Evolutionary conservation across 192 early-diverging fungal species (phyloP), one percentile per base, ranked within the genome.

Genomic region (Chytriomyces sp.): DNA sequence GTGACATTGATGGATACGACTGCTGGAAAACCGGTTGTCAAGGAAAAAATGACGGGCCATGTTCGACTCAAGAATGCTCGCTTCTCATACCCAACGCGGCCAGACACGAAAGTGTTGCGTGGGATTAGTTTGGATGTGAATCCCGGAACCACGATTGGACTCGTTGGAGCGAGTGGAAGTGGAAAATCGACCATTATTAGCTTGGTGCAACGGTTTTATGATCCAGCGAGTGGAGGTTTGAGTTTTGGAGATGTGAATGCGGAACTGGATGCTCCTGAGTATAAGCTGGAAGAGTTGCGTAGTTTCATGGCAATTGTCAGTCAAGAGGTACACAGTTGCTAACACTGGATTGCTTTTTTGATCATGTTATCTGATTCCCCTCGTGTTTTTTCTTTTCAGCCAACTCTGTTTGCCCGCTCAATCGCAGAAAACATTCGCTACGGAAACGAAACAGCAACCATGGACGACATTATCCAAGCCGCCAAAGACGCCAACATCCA

Each of bases 381-480:
- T 64, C 1, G 1, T 23, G 3, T 23, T 28, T 26, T 2, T 1
- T 16, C 16, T 23, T 1, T 16, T 3, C n/a, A 71, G 84, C 96
- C 96, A 6, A 88, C 92, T 45, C 78, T 98, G 61, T 96, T 97
- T 77, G 92, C 94, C 80, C 85, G 94, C 79, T 86, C 91, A 23
- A 92, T 98, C 69, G 86, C 84, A 18, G 94, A 97, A 18, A 98
- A 98, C 87, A 95, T 98, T 64, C 83, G 82, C 6, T 96, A 93
- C 77, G 60, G 76, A 76, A 73, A 73, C 26, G 72, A 73, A 45
- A 64, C 68, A 0, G 59, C 61, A 9, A 64, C 67, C 50, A 28
- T 59, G 57, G 86, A 82, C 7, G 84, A 90, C 16, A 89, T 97
- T 47, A 75, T 88, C 57, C 77, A 82, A 7, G 94, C 91, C 0